These are phyloP conservation scores for Pharus latifolius DNA, from an alignment of 176 grass and related monocot genomes.

Conservation along the genomic window DNA sequence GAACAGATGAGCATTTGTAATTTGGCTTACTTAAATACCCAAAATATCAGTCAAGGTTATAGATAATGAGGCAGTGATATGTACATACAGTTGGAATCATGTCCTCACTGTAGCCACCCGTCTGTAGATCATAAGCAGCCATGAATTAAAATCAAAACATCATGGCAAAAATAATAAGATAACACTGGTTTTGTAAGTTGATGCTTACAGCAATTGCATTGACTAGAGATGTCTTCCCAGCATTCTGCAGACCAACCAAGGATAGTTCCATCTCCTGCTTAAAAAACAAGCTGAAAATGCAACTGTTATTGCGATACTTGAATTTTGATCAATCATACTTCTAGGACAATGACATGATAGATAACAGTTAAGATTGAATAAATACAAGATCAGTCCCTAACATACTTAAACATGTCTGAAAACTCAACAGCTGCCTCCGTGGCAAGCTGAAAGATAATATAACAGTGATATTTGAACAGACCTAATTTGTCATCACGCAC, in stretches of 20 bases:
- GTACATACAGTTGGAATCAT: constrained; percentile 94
- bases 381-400: not conserved
- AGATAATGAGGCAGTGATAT: not conserved
- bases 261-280: constrained; percentile 99
- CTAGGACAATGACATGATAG: not conserved
- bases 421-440: not conserved
- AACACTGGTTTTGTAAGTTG: constrained; percentile 8
- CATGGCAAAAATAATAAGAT: not conserved
- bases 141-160: constrained; percentile 33
- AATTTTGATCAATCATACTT: not conserved
- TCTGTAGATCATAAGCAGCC: constrained; percentile 49
- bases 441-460: not conserved
- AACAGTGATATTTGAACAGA: not conserved
- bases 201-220: constrained; percentile 83
- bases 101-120: constrained; percentile 96
- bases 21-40: not conserved
- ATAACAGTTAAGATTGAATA: not conserved
- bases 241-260: constrained; percentile 91
- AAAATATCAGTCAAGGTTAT: not conserved
- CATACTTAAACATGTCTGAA: too few species aligned
- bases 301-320: not conserved
- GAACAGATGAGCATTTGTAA: not conserved
- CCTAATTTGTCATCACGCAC: not conserved
- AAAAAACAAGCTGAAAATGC: constrained; percentile 68
- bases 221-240: constrained; percentile 91